phyloP scores from a whole-genome alignment of 2,329 filamentous ascomycete genomes.

The Cladophialophora exuberans region DNA sequence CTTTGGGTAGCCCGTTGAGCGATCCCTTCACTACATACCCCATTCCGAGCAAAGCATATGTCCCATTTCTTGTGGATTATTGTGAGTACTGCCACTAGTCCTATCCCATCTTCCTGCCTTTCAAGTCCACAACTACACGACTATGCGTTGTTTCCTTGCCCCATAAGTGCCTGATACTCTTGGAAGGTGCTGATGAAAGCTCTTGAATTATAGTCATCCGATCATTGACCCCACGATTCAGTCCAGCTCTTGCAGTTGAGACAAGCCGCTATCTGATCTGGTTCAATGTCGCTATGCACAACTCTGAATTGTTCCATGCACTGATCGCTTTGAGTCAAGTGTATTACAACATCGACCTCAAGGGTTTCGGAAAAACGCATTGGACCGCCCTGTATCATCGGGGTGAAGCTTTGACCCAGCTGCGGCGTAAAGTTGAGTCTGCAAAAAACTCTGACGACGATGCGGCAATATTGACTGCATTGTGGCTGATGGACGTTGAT shows the following conservation, averaged over 20 bases:
- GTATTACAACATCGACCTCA: slow-evolving; percentile 25
- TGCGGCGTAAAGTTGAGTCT: slow-evolving; percentile 22
- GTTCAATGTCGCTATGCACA: slow-evolving; percentile 26
- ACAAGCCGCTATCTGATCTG: slow-evolving; percentile 25
- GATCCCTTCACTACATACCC: slow-evolving; percentile 24
- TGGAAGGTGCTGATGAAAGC: background rate
- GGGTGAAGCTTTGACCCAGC: slow-evolving; percentile 21
- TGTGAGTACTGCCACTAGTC: slow-evolving; percentile 11
- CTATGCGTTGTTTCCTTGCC: too few relatives aligned
- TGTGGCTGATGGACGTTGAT: slow-evolving; percentile 28
- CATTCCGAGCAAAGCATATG: slow-evolving; percentile 11
- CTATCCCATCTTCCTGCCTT: too few relatives aligned
- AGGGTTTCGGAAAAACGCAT: slow-evolving; percentile 19
- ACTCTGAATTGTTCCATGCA: slow-evolving; percentile 23
- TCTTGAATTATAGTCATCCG: slow-evolving; percentile 16
- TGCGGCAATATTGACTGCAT: slow-evolving; percentile 24
- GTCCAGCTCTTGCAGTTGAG: slow-evolving; percentile 20
- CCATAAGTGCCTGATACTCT: too few relatives aligned
- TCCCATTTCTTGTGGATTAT: slow-evolving; percentile 26
- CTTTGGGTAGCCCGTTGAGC: slow-evolving; percentile 13
- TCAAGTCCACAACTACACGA: too few relatives aligned
- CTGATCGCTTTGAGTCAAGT: slow-evolving; percentile 25
- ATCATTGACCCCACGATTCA: slow-evolving; percentile 22
- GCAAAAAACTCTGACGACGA: slow-evolving; percentile 20
- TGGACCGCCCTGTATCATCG: slow-evolving; percentile 22